Evolutionary conservation across 2,329 filamentous ascomycete genomes (phyloP).

Genomic region (Colletotrichum sp.): DNA sequence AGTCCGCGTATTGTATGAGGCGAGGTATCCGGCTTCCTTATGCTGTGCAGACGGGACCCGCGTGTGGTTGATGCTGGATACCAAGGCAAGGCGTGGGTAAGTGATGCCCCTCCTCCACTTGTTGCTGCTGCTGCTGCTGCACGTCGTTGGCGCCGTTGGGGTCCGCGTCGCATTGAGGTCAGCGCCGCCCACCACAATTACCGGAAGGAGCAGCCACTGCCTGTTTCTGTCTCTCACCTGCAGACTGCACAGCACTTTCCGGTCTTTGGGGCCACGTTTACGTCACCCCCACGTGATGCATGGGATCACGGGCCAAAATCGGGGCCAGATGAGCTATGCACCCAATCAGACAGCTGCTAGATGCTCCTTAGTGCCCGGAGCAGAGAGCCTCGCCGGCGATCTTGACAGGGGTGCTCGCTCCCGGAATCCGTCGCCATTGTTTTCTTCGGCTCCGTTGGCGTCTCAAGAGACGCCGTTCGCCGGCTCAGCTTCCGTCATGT

Average conservation of each 20-base stretch:
- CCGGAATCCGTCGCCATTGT: background rate
- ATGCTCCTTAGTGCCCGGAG: background rate
- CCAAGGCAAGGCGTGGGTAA: background rate
- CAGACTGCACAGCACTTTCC: background rate
- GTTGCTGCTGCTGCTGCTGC: background rate
- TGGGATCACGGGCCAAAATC: background rate
- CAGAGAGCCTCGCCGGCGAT: slow-evolving; percentile 1
- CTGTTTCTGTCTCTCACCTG: background rate
- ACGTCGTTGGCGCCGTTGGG: background rate
- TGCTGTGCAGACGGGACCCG: background rate
- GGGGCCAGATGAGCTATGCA: background rate
- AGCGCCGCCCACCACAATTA: background rate
- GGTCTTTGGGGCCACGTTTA: background rate
- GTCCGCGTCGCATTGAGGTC: background rate
- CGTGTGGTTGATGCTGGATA: background rate
- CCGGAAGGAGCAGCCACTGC: background rate
- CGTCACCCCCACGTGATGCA: slow-evolving; percentile 17
- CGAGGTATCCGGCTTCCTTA: background rate
- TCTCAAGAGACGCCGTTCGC: background rate
- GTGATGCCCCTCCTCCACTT: background rate
- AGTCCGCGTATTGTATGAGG: slow-evolving; percentile 10
- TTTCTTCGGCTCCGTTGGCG: background rate
- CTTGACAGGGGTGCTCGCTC: background rate
- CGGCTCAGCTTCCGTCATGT: background rate
- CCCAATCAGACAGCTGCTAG: background rate